Evolutionary conservation across 306 rosid species (phyloP).

Genomic region (Coriaria nepalensis): DNA sequence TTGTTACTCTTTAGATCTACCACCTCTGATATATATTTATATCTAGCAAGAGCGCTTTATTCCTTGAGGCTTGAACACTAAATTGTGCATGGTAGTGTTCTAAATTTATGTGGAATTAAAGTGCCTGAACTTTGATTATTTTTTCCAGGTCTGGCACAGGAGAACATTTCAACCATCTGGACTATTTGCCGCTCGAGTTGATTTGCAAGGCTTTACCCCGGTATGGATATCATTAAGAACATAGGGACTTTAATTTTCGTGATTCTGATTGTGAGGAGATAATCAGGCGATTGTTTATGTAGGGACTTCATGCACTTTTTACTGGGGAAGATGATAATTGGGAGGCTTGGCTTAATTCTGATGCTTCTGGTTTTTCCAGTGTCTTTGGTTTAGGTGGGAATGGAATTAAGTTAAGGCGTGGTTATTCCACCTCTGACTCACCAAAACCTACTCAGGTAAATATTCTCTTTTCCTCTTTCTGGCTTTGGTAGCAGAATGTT

Average conservation of each 20-base stretch:
- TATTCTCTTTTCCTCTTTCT: slow-evolving; percentile 5
- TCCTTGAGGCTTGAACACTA: not conserved
- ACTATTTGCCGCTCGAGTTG: slow-evolving; percentile 94
- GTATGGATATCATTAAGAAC: slow-evolving; percentile 33
- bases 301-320: slow-evolving; percentile 95
- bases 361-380: slow-evolving; percentile 76
- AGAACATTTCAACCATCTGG: slow-evolving; percentile 96
- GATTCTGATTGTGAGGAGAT: slow-evolving; percentile 7
- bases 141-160: slow-evolving; percentile 80
- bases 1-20: slow-evolving; percentile 10
- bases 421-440: slow-evolving; percentile 72
- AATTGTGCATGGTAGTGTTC: slow-evolving; percentile 3
- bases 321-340: slow-evolving; percentile 86
- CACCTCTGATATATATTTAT: too few relatives aligned
- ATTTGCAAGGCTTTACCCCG: slow-evolving; percentile 73
- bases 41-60: too few relatives aligned
- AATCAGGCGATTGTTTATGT: slow-evolving; percentile 23
- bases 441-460: slow-evolving; percentile 75
- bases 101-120: too few relatives aligned
- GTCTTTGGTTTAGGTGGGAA: slow-evolving; percentile 45
- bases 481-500: slow-evolving; percentile 7
- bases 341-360: slow-evolving; percentile 95
- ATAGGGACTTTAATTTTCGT: slow-evolving; percentile 6
- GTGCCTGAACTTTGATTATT: too few relatives aligned
- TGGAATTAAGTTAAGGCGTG: slow-evolving; percentile 87